phyloP scores from a whole-genome alignment of 2,329 filamentous ascomycete species.

The Amylocarpus encephaloides region DNA sequence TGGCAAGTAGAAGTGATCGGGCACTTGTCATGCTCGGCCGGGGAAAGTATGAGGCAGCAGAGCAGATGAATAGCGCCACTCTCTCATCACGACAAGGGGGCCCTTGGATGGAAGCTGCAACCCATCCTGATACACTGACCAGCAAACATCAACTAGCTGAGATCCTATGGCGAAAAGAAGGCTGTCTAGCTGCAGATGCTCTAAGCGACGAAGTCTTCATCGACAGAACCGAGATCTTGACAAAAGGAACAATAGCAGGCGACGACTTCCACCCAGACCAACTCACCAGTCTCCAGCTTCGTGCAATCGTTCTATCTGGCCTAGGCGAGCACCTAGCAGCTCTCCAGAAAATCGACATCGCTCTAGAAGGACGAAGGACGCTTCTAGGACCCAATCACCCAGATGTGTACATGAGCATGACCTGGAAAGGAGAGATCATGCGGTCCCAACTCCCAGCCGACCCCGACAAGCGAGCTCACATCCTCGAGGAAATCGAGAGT shows the following conservation, averaged over 20 bases:
- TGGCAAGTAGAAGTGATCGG: conserved; percentile 20
- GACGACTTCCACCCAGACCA: conserved; percentile 25
- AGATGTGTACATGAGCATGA: conserved; percentile 20
- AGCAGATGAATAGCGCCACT: conserved; percentile 18
- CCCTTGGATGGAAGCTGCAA: conserved; percentile 21
- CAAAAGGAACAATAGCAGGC: conserved; percentile 18
- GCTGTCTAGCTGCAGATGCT: conserved; percentile 21
- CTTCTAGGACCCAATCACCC: conserved; percentile 21
- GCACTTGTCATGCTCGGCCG: conserved; percentile 18
- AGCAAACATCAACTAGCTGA: conserved; percentile 24
- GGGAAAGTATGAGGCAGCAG: conserved; percentile 23
- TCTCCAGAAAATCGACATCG: conserved; percentile 20
- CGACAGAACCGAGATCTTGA: conserved; percentile 21
- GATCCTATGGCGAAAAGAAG: conserved; percentile 18
- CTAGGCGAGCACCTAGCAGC: conserved; percentile 20
- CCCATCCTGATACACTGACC: conserved; percentile 25
- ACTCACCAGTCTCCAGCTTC: conserved; percentile 23
- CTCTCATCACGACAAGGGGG: conserved; percentile 17
- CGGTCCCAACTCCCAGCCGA: conserved; percentile 16
- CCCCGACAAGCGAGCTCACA: conserved; percentile 12
- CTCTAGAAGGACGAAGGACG: conserved; percentile 13
- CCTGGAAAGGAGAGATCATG: conserved; percentile 26
- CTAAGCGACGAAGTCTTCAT: conserved; percentile 18
- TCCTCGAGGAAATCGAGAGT: conserved; percentile 17
- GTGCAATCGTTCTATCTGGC: conserved; percentile 23